Evolutionary conservation across 305 asterid species (phyloP).

Genomic region (Striga hermonthica): DNA sequence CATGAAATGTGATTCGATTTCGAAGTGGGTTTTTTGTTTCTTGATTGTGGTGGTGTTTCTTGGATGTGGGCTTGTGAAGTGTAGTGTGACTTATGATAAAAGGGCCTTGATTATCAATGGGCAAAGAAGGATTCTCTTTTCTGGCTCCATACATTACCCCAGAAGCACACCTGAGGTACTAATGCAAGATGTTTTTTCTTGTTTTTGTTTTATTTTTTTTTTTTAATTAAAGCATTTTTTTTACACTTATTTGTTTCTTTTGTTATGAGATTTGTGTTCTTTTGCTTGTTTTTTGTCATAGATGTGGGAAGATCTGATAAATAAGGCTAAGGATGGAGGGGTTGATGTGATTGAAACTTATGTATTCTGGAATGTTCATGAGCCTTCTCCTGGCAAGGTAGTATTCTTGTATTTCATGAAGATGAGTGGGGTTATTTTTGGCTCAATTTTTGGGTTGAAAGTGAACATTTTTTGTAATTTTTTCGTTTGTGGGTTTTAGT

Average conservation of each 20-base stretch:
- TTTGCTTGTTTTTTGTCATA: conserved; percentile 34
- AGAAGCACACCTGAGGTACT: conserved; percentile 96
- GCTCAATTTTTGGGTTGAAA: conserved; percentile 21
- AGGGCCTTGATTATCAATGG: conserved; percentile 82
- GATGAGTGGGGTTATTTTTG: not conserved
- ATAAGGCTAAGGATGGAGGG: conserved; percentile 94
- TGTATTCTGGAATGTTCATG: conserved; percentile 94
- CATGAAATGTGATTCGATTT: conserved; percentile 44
- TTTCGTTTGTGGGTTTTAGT: conserved; percentile 47
- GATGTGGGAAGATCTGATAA: conserved; percentile 99
- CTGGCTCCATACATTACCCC: conserved; percentile 95
- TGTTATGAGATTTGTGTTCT: conserved; percentile 15
- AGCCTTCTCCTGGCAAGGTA: conserved; percentile 91
- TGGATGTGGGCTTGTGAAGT: conserved; percentile 44
- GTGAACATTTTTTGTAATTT: conserved; percentile 23
- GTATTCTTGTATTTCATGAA: conserved; percentile 7
- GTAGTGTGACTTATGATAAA: conserved; percentile 70
- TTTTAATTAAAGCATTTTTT: not conserved
- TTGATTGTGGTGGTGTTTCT: conserved; percentile 41
- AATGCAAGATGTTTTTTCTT: not conserved
- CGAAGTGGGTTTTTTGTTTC: conserved; percentile 51
- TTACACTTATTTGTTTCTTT: conserved; percentile 12
- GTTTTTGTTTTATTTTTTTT: conserved; percentile 9
- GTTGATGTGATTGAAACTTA: conserved; percentile 89
- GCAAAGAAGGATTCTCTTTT: conserved; percentile 79